A percentile compares a stretch with the other conserved stretches of the same genome.
Evolutionary conservation across 2,329 filamentous ascomycete genomes (phyloP).

Genomic region (Xylariaceae sp.): DNA sequence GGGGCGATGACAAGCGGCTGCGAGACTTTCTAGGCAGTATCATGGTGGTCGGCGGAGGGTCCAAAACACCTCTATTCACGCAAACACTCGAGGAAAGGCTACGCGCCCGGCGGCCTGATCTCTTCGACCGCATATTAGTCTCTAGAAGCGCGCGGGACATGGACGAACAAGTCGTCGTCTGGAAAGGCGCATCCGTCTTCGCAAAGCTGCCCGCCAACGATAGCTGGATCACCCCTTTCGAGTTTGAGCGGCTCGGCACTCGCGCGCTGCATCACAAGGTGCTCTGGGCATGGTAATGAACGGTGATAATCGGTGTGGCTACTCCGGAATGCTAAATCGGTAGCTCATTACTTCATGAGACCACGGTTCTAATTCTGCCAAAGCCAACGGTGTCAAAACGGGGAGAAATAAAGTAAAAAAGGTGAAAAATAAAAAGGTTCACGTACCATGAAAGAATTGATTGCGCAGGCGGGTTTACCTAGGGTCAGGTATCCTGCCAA

Average conservation of each 20-base stretch:
- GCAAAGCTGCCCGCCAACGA: constrained; percentile 89
- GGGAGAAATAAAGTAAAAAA: too few species aligned
- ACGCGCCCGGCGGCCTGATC: constrained; percentile 59
- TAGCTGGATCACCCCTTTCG: constrained; percentile 82
- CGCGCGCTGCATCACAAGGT: constrained; percentile 82
- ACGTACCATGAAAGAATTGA: background rate
- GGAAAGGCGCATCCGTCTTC: constrained; percentile 98
- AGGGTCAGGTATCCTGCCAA: background rate
- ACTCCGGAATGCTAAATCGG: background rate
- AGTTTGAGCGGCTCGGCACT: constrained; percentile 82
- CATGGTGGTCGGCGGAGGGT: constrained; percentile 84
- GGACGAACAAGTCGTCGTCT: constrained; percentile 93
- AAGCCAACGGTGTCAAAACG: too few species aligned
- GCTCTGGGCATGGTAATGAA: constrained; percentile 53
- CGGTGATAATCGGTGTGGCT: background rate
- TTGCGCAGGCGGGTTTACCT: background rate
- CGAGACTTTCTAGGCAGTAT: constrained; percentile 85
- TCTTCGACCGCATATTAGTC: constrained; percentile 58
- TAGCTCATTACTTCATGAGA: background rate
- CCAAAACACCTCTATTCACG: constrained; percentile 75
- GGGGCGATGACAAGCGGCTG: constrained; percentile 86
- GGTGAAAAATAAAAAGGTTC: background rate
- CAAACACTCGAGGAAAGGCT: constrained; percentile 79
- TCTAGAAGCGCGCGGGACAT: constrained; percentile 79
- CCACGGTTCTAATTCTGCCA: too few species aligned